Percentiles rank a stretch among this genome's conserved stretches.
phyloP scores from a whole-genome alignment of 805 yeast genomes.

The Yarrowia sp. region DNA sequence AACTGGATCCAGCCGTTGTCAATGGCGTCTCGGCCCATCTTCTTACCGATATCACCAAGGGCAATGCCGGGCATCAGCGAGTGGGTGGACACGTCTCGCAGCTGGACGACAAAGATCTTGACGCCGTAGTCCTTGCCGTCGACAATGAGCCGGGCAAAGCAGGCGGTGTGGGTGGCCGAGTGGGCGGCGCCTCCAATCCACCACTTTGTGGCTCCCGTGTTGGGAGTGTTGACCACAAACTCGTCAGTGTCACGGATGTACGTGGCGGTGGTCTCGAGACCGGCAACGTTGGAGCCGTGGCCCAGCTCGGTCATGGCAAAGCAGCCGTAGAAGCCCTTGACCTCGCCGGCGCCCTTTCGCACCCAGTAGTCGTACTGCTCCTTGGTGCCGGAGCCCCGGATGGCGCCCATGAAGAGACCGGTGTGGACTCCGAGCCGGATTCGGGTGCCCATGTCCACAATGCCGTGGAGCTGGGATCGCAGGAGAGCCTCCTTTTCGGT shows the following conservation, averaged over 20 bases:
- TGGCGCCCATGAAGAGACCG: conserved; percentile 81
- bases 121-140: conserved; percentile 90
- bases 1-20: conserved; percentile 98
- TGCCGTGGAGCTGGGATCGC: conserved; percentile 47
- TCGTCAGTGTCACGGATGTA: conserved; percentile 69
- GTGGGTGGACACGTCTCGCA: conserved; percentile 72
- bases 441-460: conserved; percentile 73
- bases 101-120: conserved; percentile 90
- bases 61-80: conserved; percentile 77
- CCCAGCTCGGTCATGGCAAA: conserved; percentile 93
- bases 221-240: conserved; percentile 83
- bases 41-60: conserved; percentile 90
- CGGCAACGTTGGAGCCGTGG: conserved; percentile 95
- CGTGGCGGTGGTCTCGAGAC: conserved; percentile 91
- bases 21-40: conserved; percentile 95
- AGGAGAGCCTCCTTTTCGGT: conserved; percentile 46
- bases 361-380: conserved; percentile 89
- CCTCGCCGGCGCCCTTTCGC: conserved; percentile 56
- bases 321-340: conserved; percentile 68
- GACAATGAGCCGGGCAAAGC: conserved; percentile 82
- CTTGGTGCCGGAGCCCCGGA: conserved; percentile 86
- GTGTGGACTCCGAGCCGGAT: conserved; percentile 89
- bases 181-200: conserved; percentile 99
- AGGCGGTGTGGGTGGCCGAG: conserved; percentile 84
- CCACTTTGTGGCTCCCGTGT: conserved; percentile 94